Evolutionary conservation across 2,329 filamentous ascomycete genomes (phyloP).

Genomic region (Aspergillus floridensis): DNA sequence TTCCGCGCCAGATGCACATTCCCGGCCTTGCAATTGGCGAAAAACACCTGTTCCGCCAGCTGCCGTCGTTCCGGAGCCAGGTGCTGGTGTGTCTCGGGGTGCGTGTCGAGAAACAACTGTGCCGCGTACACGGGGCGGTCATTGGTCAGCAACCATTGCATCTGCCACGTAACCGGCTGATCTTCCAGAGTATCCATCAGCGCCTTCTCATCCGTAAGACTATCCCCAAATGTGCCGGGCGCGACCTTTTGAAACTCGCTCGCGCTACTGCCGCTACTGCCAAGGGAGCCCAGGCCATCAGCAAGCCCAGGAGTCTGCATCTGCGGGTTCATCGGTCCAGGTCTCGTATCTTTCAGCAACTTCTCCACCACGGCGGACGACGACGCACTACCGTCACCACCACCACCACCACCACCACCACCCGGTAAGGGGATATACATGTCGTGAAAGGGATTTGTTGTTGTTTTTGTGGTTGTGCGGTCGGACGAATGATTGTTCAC

Average conservation of each 20-base stretch:
- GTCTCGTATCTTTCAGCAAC: not conserved
- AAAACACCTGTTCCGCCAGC: constrained; percentile 33
- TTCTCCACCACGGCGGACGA: not conserved
- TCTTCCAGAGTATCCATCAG: not conserved
- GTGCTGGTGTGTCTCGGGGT: constrained; percentile 18
- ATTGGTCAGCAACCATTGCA: constrained; percentile 27
- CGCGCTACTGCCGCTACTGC: not conserved
- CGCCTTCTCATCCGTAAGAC: not conserved
- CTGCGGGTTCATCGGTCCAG: not conserved
- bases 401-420: not conserved
- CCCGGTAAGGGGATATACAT: not conserved
- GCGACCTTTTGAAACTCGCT: no score
- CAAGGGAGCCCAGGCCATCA: not conserved
- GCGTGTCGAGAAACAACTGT: constrained; percentile 34
- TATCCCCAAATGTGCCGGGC: not conserved
- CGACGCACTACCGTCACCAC: not conserved
- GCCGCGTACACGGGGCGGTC: constrained; percentile 36
- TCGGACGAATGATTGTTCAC: no score
- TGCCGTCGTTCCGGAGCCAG: constrained; percentile 30
- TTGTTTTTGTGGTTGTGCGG: no score
- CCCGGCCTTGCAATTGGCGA: constrained; percentile 35
- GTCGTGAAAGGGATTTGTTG: not conserved
- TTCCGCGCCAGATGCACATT: constrained; percentile 40
- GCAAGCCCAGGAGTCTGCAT: not conserved
- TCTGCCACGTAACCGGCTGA: constrained; percentile 18